A percentile compares a stretch with the other conserved stretches of the same genome.
Conservation (phyloP, 306 rosid species). For the Vicia sativa region DNA sequence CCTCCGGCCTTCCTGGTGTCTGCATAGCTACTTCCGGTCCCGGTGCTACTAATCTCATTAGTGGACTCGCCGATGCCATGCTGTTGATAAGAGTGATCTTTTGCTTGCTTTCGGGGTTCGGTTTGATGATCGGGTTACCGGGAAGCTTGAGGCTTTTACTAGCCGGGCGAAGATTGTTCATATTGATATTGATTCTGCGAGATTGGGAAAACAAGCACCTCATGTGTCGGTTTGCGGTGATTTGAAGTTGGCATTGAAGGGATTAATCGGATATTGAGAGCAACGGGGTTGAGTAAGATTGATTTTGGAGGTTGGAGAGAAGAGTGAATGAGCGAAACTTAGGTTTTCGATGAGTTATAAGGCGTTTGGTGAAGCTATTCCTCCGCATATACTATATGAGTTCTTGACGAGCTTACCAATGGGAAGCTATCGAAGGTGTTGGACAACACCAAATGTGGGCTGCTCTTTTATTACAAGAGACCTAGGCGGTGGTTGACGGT, state of each 20-base stretch:
- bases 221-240: conserved; percentile 81
- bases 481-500: conserved; percentile 78
- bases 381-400: conserved; percentile 85
- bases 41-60: conserved; percentile 85
- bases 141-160: conserved; percentile 89
- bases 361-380: conserved; percentile 70
- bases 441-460: conserved; percentile 96
- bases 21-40: conserved; percentile 94
- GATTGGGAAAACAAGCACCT: conserved; percentile 91
- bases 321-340: conserved; percentile 69
- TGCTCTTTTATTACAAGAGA: conserved; percentile 67
- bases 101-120: conserved; percentile 89
- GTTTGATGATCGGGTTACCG: conserved; percentile 88
- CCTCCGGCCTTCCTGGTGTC: conserved; percentile 72
- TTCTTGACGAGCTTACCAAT: conserved; percentile 78
- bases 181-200: conserved; percentile 83
- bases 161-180: conserved; percentile 89
- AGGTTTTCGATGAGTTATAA: conserved; percentile 64
- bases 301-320: conserved; percentile 76
- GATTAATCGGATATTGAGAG: conserved; percentile 59
- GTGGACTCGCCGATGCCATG: conserved; percentile 81
- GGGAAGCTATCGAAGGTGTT: no score
- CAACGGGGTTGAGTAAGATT: conserved; percentile 35
- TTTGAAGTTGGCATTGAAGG: conserved; percentile 66
- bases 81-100: conserved; percentile 71